Evolutionary conservation across 2,329 filamentous ascomycete genomes (phyloP), one percentile per base, ranked within the genome.

Genomic region (Colletotrichum sp.): DNA sequence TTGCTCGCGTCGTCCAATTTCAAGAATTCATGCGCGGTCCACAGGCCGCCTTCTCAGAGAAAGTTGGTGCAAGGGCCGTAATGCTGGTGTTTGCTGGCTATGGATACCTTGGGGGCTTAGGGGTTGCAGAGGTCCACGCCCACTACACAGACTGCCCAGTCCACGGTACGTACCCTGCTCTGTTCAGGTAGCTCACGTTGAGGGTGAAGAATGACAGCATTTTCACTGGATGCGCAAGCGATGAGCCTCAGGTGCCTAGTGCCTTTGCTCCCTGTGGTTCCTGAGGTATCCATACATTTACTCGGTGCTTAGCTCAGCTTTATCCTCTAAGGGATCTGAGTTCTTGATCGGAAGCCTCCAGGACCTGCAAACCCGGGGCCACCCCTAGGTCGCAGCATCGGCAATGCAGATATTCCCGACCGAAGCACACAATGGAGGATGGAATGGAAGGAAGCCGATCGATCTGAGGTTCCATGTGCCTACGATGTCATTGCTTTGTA

Each of bases 11-110:
- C 72, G 70, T 77, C 64, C 76, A 78, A 78, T 78, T 78, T 78
- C 72, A 66, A 78, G 69, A 77, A 73, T 78, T 78, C 73, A 77
- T 78, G 77, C 77, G 62, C 74, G 71, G 71, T 75, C 75, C 75
- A 76, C 75, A 75, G 22, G 44, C 39, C 63, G 39, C 68, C 48
- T 68, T 30, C 55, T 60, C 34, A 55, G 65, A 76, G 69, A 72
- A 66, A 65, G 70, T 73, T 68, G 55, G 63, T 59, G 57, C 44
- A 68, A 68, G 73, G 73, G 57, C 72, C 73, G 34, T 68, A 73
- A 65, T 73, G 72, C 44, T 71, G 24, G 67, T 26, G 63, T 26
- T 48, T 15, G 63, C 36, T 52, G 24, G 60, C 32, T 64, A 64
- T 64, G 60, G 32, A 64, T 64, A 64, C 60, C 32, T 64, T 39